Evolutionary conservation across 768 basidiomycete species (phyloP).

Genomic region (Boletus speciosus): DNA sequence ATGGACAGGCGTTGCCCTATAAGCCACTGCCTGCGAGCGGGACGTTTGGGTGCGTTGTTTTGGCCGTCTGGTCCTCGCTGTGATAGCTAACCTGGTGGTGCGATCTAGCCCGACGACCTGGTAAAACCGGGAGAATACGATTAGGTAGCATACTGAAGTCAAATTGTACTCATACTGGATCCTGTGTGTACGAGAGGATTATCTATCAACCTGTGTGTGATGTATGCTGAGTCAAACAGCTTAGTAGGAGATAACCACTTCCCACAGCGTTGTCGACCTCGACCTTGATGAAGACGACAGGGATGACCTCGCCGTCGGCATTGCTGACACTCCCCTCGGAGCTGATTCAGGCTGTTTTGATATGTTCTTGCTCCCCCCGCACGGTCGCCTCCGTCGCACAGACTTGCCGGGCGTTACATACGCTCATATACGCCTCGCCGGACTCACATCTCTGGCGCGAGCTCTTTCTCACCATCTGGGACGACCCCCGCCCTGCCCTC

Average conservation of each 20-base stretch:
- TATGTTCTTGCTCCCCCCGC: conserved; percentile 22
- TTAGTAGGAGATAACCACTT: neutral
- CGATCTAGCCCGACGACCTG: conserved; percentile 10
- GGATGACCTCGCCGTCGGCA: neutral
- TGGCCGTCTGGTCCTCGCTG: neutral
- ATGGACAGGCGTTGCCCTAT: conserved; percentile 10
- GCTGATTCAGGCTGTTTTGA: conserved; percentile 39
- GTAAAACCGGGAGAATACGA: neutral
- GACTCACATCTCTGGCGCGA: conserved; percentile 46
- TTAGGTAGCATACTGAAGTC: neutral
- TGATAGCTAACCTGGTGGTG: neutral
- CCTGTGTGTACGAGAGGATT: neutral
- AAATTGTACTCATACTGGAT: no score
- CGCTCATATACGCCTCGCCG: conserved; percentile 34
- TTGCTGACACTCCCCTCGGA: conserved; percentile 36
- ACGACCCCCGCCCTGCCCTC: conserved; percentile 43
- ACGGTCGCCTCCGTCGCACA: conserved; percentile 37
- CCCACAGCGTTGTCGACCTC: neutral
- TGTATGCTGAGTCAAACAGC: neutral
- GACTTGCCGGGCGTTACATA: conserved; percentile 34
- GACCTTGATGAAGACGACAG: neutral
- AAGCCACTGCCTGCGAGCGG: conserved; percentile 9
- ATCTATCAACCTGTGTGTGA: neutral
- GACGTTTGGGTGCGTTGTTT: conserved; percentile 28
- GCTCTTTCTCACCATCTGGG: conserved; percentile 47